These are phyloP conservation scores for Pistacia atlantica DNA, from an alignment of 345 rosid genomes.

Conservation along the genomic window DNA sequence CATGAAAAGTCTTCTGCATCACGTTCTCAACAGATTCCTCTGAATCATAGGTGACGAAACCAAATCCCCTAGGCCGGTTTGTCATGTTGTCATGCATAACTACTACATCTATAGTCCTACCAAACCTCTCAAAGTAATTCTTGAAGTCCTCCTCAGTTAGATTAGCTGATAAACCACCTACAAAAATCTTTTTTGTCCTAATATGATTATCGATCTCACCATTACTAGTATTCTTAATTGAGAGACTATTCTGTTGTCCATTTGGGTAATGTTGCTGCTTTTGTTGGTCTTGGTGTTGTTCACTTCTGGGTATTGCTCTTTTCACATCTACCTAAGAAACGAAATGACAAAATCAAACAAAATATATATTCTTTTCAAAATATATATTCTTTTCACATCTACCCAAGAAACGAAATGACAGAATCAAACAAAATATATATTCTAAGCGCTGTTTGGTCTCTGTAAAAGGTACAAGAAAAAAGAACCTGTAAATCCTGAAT, in stretches of 20 bases:
- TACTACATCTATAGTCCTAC: slow-evolving; percentile 74
- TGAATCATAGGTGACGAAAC: slow-evolving; percentile 72
- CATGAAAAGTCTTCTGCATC: slow-evolving; percentile 60
- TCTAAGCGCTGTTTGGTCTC: slow-evolving; percentile 3
- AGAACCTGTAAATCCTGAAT: not conserved
- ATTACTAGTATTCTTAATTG: slow-evolving; percentile 20
- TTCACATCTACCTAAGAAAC: slow-evolving; percentile 57
- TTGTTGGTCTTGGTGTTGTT: slow-evolving; percentile 38
- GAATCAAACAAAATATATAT: slow-evolving; percentile 5
- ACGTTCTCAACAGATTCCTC: slow-evolving; percentile 75
- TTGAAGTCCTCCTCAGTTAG: slow-evolving; percentile 68
- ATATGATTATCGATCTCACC: slow-evolving; percentile 21
- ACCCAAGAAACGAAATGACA: slow-evolving; percentile 37
- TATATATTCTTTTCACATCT: slow-evolving; percentile 45
- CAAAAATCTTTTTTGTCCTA: slow-evolving; percentile 73
- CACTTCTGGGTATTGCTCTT: slow-evolving; percentile 50
- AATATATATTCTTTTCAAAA: slow-evolving; percentile 32
- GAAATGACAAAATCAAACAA: slow-evolving; percentile 1
- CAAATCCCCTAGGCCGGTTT: slow-evolving; percentile 84
- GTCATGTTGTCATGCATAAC: slow-evolving; percentile 77
- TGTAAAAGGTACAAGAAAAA: not conserved
- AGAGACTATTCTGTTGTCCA: slow-evolving; percentile 26
- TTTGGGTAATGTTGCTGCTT: slow-evolving; percentile 26
- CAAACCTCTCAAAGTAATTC: slow-evolving; percentile 73
- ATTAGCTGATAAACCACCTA: slow-evolving; percentile 75